phyloP scores from a whole-genome alignment of 2,329 filamentous ascomycete genomes.

The Colletotrichum acutatum region DNA sequence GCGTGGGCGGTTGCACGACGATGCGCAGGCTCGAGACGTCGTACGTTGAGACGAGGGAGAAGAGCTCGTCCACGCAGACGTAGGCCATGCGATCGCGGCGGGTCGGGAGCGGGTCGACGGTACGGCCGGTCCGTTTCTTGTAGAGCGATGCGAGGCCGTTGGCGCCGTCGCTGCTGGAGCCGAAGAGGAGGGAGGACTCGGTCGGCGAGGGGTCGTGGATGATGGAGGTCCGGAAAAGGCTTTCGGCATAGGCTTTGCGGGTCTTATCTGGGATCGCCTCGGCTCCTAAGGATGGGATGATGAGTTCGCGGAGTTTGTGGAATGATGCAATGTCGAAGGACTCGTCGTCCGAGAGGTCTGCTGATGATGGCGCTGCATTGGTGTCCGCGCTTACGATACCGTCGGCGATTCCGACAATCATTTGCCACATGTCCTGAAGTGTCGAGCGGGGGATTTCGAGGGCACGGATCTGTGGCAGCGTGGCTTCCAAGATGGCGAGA shows the following conservation, averaged over 20 bases:
- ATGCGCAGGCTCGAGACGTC: constrained; percentile 52
- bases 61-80: constrained; percentile 82
- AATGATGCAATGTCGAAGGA: constrained; percentile 85
- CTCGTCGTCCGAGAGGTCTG: constrained; percentile 75
- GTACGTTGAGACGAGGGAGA: constrained; percentile 71
- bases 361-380: constrained; percentile 53
- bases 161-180: constrained; percentile 44
- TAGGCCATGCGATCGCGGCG: constrained; percentile 80
- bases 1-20: constrained; percentile 56
- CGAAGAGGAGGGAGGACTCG: constrained; percentile 67
- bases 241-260: constrained; percentile 76
- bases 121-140: constrained; percentile 75
- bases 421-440: constrained; percentile 74
- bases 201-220: constrained; percentile 72
- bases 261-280: constrained; percentile 72
- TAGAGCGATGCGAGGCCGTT: constrained; percentile 72
- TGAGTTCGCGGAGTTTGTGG: constrained; percentile 72
- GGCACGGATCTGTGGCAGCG: constrained; percentile 69
- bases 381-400: constrained; percentile 77
- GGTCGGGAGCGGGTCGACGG: constrained; percentile 73
- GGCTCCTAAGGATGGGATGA: constrained; percentile 79
- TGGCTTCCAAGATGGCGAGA: constrained; percentile 74
- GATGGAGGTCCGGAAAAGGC: constrained; percentile 84
- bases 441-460: constrained; percentile 57
- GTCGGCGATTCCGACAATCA: constrained; percentile 71